These are phyloP conservation scores for Sungouiozyma intestinalis DNA, from an alignment of 805 yeast genomes.

Conservation along the genomic window DNA sequence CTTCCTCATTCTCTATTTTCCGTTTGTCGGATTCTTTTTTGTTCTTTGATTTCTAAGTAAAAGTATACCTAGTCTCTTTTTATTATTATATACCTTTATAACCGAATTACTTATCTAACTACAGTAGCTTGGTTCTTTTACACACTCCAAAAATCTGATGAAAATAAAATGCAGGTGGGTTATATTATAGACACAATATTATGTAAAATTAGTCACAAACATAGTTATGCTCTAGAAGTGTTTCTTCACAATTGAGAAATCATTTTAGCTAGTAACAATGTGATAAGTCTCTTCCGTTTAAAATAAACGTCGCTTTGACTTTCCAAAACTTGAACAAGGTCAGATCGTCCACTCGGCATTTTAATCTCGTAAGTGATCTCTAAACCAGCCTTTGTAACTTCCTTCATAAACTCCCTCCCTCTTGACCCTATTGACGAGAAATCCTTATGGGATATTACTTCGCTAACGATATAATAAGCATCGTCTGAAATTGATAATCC, in stretches of 20 bases:
- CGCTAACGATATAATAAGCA: conserved; percentile 21
- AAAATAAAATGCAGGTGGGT: too few species aligned
- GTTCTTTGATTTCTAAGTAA: neutral
- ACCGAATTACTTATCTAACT: too few species aligned
- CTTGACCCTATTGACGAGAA: conserved; percentile 15
- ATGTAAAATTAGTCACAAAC: too few species aligned
- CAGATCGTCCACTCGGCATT: conserved; percentile 5
- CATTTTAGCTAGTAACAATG: conserved; percentile 14
- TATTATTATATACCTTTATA: too few species aligned
- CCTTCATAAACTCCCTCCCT: conserved; percentile 8
- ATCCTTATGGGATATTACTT: conserved; percentile 20
- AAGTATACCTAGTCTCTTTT: too few species aligned
- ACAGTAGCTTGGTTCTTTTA: too few species aligned
- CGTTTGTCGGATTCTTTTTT: too few species aligned
- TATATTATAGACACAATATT: too few species aligned
- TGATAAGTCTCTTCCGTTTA: conserved; percentile 14
- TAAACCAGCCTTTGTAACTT: conserved; percentile 15
- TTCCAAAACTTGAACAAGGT: conserved; percentile 5
- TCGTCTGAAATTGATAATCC: conserved; percentile 20
- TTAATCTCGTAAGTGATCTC: conserved; percentile 8
- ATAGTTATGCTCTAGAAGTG: too few species aligned
- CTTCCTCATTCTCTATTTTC: too few species aligned
- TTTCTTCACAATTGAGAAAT: conserved; percentile 3
- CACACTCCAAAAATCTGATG: too few species aligned
- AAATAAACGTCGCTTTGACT: conserved; percentile 6